Conservation (phyloP, 1,139 yeast species). For the Tardiomyces digboiensis region DNA sequence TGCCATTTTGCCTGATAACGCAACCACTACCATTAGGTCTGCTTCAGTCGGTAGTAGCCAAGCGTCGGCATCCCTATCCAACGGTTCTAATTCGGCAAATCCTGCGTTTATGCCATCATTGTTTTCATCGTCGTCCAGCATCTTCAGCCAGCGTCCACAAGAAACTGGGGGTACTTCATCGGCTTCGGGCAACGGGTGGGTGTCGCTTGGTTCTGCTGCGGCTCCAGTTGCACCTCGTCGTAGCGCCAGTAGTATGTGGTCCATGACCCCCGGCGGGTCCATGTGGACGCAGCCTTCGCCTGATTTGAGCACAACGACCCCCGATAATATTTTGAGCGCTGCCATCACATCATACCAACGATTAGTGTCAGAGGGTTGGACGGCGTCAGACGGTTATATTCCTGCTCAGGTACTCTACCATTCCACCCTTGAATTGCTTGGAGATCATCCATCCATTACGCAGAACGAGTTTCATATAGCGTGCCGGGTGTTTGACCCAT, state of each 20-base stretch:
- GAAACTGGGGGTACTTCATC: neutral
- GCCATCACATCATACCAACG: conserved; percentile 20
- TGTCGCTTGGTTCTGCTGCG: neutral
- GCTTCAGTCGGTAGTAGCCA: too few species aligned
- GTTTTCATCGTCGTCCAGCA: neutral
- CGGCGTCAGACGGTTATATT: conserved; percentile 23
- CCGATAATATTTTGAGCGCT: conserved; percentile 13
- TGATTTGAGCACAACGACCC: neutral
- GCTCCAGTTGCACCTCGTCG: neutral
- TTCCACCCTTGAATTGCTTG: conserved; percentile 16
- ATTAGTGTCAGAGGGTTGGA: conserved; percentile 16
- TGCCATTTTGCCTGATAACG: neutral
- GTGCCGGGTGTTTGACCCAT: neutral
- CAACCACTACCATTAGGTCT: too few species aligned
- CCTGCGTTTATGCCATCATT: neutral
- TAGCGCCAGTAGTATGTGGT: neutral
- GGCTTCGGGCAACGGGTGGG: neutral
- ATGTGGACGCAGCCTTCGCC: conserved; percentile 1
- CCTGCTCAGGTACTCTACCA: conserved; percentile 27
- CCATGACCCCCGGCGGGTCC: neutral
- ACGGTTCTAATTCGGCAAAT: neutral
- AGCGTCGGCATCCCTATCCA: neutral
- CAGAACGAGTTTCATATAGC: conserved; percentile 24
- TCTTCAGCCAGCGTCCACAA: neutral
- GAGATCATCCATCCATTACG: conserved; percentile 10